Evolutionary conservation across 371 early-diverging fungal species (phyloP).

Genomic region (Mucor indicus): DNA sequence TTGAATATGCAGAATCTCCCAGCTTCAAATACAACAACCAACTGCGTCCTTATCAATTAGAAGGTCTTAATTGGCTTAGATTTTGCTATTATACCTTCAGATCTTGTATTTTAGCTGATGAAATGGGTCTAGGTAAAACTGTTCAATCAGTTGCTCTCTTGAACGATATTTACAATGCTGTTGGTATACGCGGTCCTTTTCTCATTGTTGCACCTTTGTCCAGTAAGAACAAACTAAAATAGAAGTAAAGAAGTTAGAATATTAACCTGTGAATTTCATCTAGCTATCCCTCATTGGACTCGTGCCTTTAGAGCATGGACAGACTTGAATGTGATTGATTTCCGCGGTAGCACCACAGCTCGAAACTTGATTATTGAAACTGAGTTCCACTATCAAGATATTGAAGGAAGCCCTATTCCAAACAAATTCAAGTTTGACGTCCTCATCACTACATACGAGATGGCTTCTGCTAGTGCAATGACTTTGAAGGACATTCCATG

Average conservation of each 20-base stretch:
- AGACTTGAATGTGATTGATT: constrained; percentile 72
- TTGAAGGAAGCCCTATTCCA: constrained; percentile 44
- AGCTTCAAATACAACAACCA: constrained; percentile 59
- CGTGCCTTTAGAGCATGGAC: constrained; percentile 80
- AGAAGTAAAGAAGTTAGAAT: neutral
- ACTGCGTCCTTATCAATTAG: constrained; percentile 70
- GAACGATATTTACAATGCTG: constrained; percentile 62
- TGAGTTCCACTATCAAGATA: constrained; percentile 70
- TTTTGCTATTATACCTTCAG: constrained; percentile 70
- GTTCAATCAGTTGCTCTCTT: constrained; percentile 77
- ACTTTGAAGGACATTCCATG: constrained; percentile 77
- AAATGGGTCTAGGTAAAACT: constrained; percentile 87
- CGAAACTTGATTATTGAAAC: constrained; percentile 65
- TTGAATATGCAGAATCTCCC: constrained; percentile 65
- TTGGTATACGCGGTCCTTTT: constrained; percentile 65
- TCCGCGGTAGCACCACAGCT: constrained; percentile 60
- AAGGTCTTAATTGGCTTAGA: constrained; percentile 72
- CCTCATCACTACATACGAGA: constrained; percentile 85
- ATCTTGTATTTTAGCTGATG: constrained; percentile 82
- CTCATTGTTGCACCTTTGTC: constrained; percentile 79
- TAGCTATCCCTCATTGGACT: constrained; percentile 69
- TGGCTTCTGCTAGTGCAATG: constrained; percentile 66
- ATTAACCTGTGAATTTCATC: neutral
- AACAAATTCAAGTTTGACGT: constrained; percentile 78
- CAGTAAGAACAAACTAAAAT: constrained; percentile 26